A percentile compares a stretch with the other conserved stretches of the same genome.
phyloP scores from a whole-genome alignment of 495 filamentous ascomycete genomes.

The Penicillium macrosclerotiorum region DNA sequence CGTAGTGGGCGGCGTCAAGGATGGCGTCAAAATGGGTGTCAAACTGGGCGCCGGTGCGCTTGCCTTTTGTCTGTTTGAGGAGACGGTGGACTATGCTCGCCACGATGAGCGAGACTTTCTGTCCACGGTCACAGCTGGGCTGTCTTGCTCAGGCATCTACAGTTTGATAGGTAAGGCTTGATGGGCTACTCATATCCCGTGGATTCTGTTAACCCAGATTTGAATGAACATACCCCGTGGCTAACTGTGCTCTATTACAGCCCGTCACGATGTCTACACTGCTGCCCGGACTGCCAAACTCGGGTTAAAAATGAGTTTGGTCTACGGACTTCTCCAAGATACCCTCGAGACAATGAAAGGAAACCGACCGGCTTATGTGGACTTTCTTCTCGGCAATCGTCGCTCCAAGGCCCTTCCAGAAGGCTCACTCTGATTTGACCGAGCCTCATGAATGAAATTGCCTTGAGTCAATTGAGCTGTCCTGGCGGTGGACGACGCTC shows the following conservation, averaged over 20 bases:
- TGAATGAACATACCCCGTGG: background rate
- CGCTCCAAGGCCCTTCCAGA: slow-evolving; percentile 15
- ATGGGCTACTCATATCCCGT: too few species aligned
- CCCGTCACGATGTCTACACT: slow-evolving; percentile 76
- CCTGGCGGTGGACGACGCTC: too few species aligned
- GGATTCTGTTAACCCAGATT: background rate
- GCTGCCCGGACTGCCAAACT: slow-evolving; percentile 81
- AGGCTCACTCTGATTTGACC: slow-evolving; percentile 21
- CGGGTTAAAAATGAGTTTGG: slow-evolving; percentile 73
- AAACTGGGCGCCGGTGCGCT: slow-evolving; percentile 62
- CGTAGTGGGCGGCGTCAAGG: slow-evolving; percentile 68
- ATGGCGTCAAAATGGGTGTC: slow-evolving; percentile 73
- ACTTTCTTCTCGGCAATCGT: slow-evolving; percentile 55
- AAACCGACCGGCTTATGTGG: slow-evolving; percentile 67
- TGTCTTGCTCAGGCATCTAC: slow-evolving; percentile 81
- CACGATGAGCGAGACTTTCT: slow-evolving; percentile 30
- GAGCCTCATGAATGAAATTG: too few species aligned
- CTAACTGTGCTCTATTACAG: slow-evolving; percentile 41
- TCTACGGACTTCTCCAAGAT: slow-evolving; percentile 81
- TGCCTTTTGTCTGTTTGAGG: slow-evolving; percentile 74
- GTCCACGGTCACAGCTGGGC: slow-evolving; percentile 56
- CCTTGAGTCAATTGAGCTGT: too few species aligned
- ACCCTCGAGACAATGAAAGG: slow-evolving; percentile 60
- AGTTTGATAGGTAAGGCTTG: slow-evolving; percentile 73
- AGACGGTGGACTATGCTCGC: slow-evolving; percentile 76